Evolutionary conservation across 139 green algal species (phyloP).

Genomic region (Pycnococcus provasolii): DNA sequence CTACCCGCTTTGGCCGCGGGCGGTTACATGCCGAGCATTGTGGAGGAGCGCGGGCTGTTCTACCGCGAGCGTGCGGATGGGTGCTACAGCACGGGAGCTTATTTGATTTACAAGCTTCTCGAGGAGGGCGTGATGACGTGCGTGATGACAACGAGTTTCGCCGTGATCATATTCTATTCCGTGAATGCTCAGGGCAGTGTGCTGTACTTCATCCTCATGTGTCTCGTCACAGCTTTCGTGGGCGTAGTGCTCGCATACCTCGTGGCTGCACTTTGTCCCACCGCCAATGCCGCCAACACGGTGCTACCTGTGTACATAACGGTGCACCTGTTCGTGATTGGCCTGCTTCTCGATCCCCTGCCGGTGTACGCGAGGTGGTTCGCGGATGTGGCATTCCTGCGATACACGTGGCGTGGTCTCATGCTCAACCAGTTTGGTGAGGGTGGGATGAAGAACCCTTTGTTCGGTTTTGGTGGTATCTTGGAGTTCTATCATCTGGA

Average conservation of each 20-base stretch:
- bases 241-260: constrained; percentile 23
- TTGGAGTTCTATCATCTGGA: too few species aligned
- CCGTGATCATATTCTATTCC: constrained; percentile 12
- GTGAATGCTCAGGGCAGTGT: constrained; percentile 14
- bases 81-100: constrained; percentile 8
- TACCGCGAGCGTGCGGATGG: constrained; percentile 22
- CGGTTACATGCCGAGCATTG: constrained; percentile 21
- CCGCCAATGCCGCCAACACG: constrained; percentile 25
- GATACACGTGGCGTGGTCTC: constrained; percentile 16
- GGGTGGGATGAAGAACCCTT: too few species aligned
- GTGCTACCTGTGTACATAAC: constrained; percentile 23
- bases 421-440: constrained; percentile 20
- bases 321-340: constrained; percentile 19
- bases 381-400: constrained; percentile 5
- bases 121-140: constrained; percentile 19
- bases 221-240: constrained; percentile 12
- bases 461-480: too few species aligned
- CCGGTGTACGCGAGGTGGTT: constrained; percentile 16
- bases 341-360: constrained; percentile 7
- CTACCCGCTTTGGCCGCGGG: constrained; percentile 21
- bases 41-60: constrained; percentile 20
- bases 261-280: constrained; percentile 3
- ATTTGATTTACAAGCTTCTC: constrained; percentile 19
- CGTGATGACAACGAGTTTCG: neutral
- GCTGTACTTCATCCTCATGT: constrained; percentile 22